Percentiles rank a stretch among this genome's conserved stretches.
phyloP scores from a whole-genome alignment of 2,329 filamentous ascomycete species.

The Zymoseptoria pseudotritici region DNA sequence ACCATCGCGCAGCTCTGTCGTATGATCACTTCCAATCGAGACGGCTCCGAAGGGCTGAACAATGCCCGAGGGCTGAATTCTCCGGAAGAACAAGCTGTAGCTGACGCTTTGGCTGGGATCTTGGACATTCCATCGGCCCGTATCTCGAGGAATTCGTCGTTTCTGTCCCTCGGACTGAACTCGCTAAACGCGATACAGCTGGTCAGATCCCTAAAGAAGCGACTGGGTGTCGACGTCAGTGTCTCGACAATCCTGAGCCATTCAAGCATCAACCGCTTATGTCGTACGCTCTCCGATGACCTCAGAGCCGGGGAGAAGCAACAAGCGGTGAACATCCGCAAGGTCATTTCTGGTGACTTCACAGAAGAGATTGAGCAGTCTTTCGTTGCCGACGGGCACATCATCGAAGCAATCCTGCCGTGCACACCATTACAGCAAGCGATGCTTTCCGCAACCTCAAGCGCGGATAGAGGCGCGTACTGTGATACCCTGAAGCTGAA shows the following conservation, averaged over 20 bases:
- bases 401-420: conserved; percentile 56
- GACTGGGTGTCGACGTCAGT: conserved; percentile 44
- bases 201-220: conserved; percentile 50
- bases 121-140: conserved; percentile 39
- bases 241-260: conserved; percentile 64
- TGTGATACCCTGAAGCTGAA: conserved; percentile 64
- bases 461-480: conserved; percentile 50
- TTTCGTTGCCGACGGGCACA: conserved; percentile 1
- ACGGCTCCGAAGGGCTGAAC: neutral
- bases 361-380: conserved; percentile 4
- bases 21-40: neutral
- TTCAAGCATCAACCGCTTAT: conserved; percentile 56
- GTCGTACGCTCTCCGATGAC: neutral
- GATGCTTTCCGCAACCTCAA: conserved; percentile 60
- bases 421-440: conserved; percentile 84
- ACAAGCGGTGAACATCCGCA: conserved; percentile 1
- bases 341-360: conserved; percentile 1
- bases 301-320: conserved; percentile 1
- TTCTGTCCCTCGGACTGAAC: conserved; percentile 60
- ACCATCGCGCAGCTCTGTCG: conserved; percentile 53
- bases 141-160: conserved; percentile 60
- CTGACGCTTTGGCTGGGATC: conserved; percentile 45
- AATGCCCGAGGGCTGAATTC: conserved; percentile 42
- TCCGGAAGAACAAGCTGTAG: conserved; percentile 50
- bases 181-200: conserved; percentile 66